Conservation (phyloP, 1,284 basidiomycete genomes). For the Irpex rosettiformis region DNA sequence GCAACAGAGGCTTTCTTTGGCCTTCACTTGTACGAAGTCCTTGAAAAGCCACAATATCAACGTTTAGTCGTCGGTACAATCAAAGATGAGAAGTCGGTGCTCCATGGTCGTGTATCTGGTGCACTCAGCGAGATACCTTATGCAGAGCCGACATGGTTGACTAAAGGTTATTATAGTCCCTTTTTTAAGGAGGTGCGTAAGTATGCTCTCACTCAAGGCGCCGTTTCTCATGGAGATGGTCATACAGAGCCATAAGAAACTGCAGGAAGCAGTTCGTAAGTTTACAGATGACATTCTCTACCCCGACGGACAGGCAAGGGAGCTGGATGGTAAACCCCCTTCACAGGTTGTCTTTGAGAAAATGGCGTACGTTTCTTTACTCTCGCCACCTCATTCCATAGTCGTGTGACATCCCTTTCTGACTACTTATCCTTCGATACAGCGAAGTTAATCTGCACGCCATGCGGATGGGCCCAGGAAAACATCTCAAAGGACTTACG, state of each 20-base stretch:
- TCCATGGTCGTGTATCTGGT: constrained; percentile 51
- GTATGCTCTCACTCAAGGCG: background rate
- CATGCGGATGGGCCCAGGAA: constrained; percentile 85
- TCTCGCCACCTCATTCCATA: background rate
- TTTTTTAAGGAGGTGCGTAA: constrained; percentile 65
- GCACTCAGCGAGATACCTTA: constrained; percentile 74
- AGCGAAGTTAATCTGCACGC: constrained; percentile 75
- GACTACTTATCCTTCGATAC: background rate
- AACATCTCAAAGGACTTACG: constrained; percentile 78
- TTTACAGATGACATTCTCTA: constrained; percentile 49
- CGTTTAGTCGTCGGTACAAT: constrained; percentile 71
- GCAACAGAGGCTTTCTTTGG: constrained; percentile 85
- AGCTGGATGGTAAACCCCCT: constrained; percentile 74
- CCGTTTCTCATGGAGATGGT: background rate
- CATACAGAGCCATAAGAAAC: constrained; percentile 41
- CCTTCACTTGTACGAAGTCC: constrained; percentile 78
- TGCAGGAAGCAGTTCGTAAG: constrained; percentile 45
- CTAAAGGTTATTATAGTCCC: constrained; percentile 62
- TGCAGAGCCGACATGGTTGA: constrained; percentile 80
- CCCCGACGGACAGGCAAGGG: constrained; percentile 58
- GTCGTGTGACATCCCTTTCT: background rate
- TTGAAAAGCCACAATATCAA: constrained; percentile 70
- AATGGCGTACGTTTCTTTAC: constrained; percentile 53
- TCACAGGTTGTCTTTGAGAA: constrained; percentile 63
- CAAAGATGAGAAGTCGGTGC: constrained; percentile 59